phyloP scores from a whole-genome alignment of 805 yeast genomes.

The Yarrowia deformans region DNA sequence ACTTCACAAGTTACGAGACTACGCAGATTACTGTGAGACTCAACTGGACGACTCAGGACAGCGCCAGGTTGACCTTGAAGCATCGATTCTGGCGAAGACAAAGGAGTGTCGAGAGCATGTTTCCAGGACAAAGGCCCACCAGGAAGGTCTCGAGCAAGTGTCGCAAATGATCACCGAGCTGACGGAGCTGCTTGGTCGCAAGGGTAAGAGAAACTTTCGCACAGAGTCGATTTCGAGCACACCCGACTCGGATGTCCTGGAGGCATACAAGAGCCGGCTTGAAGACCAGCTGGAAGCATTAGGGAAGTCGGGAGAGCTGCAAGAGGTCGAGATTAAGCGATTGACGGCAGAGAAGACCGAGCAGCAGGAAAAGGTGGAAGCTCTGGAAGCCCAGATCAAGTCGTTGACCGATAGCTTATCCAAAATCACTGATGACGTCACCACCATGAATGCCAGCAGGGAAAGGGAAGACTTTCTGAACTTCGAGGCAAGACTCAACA shows the following conservation, averaged over 20 bases:
- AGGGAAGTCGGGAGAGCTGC: slow-evolving; percentile 17
- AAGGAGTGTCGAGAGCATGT: slow-evolving; percentile 30
- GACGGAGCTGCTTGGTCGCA: slow-evolving; percentile 6
- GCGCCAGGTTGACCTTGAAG: slow-evolving; percentile 18
- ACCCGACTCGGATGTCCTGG: slow-evolving; percentile 8
- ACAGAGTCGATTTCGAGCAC: slow-evolving; percentile 7
- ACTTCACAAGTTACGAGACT: slow-evolving; percentile 5
- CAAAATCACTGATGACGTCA: background rate
- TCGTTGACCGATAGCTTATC: background rate
- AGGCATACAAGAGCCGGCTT: background rate
- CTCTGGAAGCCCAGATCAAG: slow-evolving; percentile 15
- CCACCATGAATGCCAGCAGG: background rate
- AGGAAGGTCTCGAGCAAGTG: slow-evolving; percentile 29
- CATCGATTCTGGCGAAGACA: slow-evolving; percentile 18
- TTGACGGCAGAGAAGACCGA: slow-evolving; percentile 3
- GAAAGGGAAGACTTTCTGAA: slow-evolving; percentile 6
- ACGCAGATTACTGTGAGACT: slow-evolving; percentile 12
- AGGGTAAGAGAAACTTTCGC: slow-evolving; percentile 1
- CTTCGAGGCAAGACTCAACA: slow-evolving; percentile 1
- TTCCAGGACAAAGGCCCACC: slow-evolving; percentile 12
- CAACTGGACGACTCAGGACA: slow-evolving; percentile 3
- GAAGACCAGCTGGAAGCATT: slow-evolving; percentile 19
- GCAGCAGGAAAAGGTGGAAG: slow-evolving; percentile 18
- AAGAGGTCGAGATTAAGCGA: slow-evolving; percentile 10
- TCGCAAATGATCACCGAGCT: slow-evolving; percentile 24